Evolutionary conservation across 2,329 filamentous ascomycete genomes (phyloP), one percentile per base, ranked within the genome.

Genomic region (Cladosporium cucumerinum): DNA sequence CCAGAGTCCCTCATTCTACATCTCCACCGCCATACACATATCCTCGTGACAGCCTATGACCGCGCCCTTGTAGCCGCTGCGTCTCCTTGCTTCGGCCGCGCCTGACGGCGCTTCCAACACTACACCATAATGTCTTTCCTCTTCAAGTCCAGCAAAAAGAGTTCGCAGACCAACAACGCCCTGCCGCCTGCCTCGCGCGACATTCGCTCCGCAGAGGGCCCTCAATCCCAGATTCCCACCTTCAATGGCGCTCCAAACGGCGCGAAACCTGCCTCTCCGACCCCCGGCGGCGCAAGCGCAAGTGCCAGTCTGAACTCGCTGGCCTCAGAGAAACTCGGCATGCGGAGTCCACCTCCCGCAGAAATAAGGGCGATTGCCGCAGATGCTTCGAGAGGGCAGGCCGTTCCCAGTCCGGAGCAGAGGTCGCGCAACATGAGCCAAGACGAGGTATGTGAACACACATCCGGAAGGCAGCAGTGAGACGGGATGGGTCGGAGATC

Each of bases 391-490:
- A 43, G 57, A 10, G 28, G 57, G 23, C 55, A 59, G 23, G n/a
- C 30, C 5, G 32, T 84, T 62, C 83, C 80, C 51, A 90, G 88
- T 70, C 88, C 89, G 16, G 90, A 90, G 70, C 85, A 89, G 70
- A 83, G 82, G 69, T 85, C 85, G 68, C 57, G 71, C 60, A 70
- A 72, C 5, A 66, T 63, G 52, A 72, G 71, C 66, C 67, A 68
- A 52, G 71, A 72, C 49, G 67, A 67, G 23, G 70, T 72, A 66
- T 62, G 71, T 64, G 32, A 25, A 54, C 25, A 14, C 36, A 30
- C 16, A 34, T 21, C 16, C n/a, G 32, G 43, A 49, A n/a, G 2
- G 43, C 18, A 51, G 43, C 18, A 51, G 30, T 21, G 51, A 28
- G 52, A n/a, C 30, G 34, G 21, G 30, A 26, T 23, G 12, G 18